Evolutionary conservation across 352 stramenopile species (phyloP), one percentile per base, ranked within the genome.

Genomic region (Pythium dissimile): DNA sequence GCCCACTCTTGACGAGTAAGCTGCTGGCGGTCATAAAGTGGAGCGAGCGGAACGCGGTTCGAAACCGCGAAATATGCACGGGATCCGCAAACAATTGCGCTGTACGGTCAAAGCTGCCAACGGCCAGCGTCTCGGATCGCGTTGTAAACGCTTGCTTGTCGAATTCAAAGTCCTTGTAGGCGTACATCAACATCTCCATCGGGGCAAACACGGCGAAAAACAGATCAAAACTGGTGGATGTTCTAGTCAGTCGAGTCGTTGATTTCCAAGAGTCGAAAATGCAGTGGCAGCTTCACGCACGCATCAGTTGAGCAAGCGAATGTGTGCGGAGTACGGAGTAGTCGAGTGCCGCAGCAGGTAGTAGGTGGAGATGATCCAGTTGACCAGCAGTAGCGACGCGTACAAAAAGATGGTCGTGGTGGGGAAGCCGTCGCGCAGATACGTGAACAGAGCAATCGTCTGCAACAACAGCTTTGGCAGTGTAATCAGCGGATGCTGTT

Each of bases 181-280:
- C 68, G 37, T 73, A 79, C 2, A 67, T 45, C 1, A 85, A 53
- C n/a, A 81, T 69, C n/a, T 73, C 46, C 1, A 83, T 31, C 5
- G 71, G 73, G 23, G 75, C 67, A 42, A 85, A 81, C 11, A 81
- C 72, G 4, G 71, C 75, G 57, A 85, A 85, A 32, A 85, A 83
- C 42, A 85, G 28, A 16, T 85, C 71, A 39, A 82, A 84, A 5
- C 66, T 81, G 47, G 11, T 2, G 5, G 3, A n/a, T 2, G 34
- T 39, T 12, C 31, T 3, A 26, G 11, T 15, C 11, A 18, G 15
- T 38, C 20, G 41, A 21, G 20, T 6, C 16, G 20, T 13, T 20
- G 26, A 16, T 9, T n/a, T 35, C 13, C 8, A 8, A 35, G 31
- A 35, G 13, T 35, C 8, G 5, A n/a, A 46, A 23, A 4, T 15